Evolutionary conservation across 129 eudicot genomes (phyloP).

Genomic region (Ambrosia trifida): DNA sequence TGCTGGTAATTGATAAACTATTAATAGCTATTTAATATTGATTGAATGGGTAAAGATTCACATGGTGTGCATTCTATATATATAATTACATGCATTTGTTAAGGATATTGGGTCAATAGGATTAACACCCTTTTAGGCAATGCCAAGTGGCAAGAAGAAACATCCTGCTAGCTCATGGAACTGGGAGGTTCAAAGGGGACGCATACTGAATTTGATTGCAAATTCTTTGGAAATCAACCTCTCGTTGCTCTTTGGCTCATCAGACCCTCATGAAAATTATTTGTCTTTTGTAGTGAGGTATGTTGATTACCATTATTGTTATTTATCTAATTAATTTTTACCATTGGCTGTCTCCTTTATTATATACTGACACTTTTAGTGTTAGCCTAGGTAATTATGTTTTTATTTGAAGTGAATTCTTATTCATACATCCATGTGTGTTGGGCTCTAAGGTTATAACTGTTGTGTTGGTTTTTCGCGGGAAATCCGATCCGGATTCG

Average conservation of each 20-base stretch:
- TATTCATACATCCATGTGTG: too few species aligned
- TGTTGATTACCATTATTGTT: constrained; percentile 13
- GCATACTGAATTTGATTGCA: constrained; percentile 74
- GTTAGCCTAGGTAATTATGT: too few species aligned
- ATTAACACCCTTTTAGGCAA: constrained; percentile 40
- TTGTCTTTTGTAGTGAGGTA: constrained; percentile 79
- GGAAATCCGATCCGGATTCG: too few species aligned
- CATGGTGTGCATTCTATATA: neutral
- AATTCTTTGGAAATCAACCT: constrained; percentile 90
- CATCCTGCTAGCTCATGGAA: constrained; percentile 71
- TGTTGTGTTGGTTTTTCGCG: too few species aligned
- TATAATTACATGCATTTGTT: neutral
- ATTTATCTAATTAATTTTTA: neutral
- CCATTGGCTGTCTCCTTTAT: too few species aligned
- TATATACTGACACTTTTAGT: too few species aligned
- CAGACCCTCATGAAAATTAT: constrained; percentile 88
- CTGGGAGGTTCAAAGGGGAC: constrained; percentile 83
- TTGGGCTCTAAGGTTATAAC: too few species aligned
- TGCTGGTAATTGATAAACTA: constrained; percentile 3
- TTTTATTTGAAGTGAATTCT: too few species aligned
- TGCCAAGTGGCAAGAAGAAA: constrained; percentile 67
- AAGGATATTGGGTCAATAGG: neutral
- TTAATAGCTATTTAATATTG: constrained; percentile 4
- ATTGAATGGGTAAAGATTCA: neutral
- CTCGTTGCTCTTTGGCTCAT: constrained; percentile 86